Evolutionary conservation across 2,329 filamentous ascomycete species (phyloP).

Genomic region (Bisporella sp.): DNA sequence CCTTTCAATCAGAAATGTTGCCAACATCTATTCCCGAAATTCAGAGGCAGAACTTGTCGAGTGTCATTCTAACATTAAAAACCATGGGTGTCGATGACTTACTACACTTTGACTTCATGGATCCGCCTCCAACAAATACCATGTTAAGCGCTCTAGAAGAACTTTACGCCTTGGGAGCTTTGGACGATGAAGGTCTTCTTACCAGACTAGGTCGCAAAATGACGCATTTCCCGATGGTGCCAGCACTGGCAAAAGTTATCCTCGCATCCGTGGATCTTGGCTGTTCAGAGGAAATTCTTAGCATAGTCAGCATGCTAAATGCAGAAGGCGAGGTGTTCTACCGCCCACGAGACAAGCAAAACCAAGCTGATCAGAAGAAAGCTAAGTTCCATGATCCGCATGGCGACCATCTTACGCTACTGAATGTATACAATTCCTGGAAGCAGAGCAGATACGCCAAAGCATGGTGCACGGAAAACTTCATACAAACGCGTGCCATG

Average conservation of each 20-base stretch:
- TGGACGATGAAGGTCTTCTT: slow-evolving; percentile 91
- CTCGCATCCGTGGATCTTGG: slow-evolving; percentile 81
- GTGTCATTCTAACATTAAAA: slow-evolving; percentile 79
- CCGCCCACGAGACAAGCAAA: slow-evolving; percentile 93
- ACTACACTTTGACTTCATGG: slow-evolving; percentile 93
- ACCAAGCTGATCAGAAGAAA: slow-evolving; percentile 95
- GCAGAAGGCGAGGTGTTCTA: slow-evolving; percentile 85
- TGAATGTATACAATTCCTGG: slow-evolving; percentile 98
- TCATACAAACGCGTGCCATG: slow-evolving; percentile 88
- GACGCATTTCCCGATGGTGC: slow-evolving; percentile 98
- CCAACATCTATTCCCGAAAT: slow-evolving; percentile 96
- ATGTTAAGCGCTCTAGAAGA: slow-evolving; percentile 85
- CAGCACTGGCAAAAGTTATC: slow-evolving; percentile 80
- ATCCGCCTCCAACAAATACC: slow-evolving; percentile 82
- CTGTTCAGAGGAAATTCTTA: slow-evolving; percentile 91
- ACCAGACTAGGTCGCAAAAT: slow-evolving; percentile 92
- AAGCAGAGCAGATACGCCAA: slow-evolving; percentile 75
- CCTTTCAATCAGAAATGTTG: slow-evolving; percentile 94
- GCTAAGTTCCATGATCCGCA: slow-evolving; percentile 93
- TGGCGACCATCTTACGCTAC: slow-evolving; percentile 86
- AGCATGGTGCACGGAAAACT: slow-evolving; percentile 97
- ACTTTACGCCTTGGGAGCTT: slow-evolving; percentile 80
- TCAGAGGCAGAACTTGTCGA: slow-evolving; percentile 81
- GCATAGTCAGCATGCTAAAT: slow-evolving; percentile 89
- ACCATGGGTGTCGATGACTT: slow-evolving; percentile 88